Evolutionary conservation across 2,329 filamentous ascomycete species (phyloP).

Genomic region (Colletotrichum incanum): DNA sequence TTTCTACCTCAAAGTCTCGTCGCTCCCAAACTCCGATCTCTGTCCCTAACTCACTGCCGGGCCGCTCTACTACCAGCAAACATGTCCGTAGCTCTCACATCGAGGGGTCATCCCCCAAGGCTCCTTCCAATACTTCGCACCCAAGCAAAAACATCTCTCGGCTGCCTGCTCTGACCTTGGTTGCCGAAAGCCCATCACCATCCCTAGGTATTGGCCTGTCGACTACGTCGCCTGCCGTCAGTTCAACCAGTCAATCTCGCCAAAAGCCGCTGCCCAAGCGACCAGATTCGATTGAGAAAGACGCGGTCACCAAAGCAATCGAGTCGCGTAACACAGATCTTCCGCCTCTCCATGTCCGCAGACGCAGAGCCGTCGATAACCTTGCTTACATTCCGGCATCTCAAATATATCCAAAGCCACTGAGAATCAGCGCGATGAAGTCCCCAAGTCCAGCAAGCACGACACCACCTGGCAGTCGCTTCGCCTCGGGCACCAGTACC

Average conservation of each 20-base stretch:
- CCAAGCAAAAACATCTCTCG: background rate
- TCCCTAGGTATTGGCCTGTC: background rate
- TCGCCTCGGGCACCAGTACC: background rate
- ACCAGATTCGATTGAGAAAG: conserved; percentile 9
- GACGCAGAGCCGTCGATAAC: conserved; percentile 28
- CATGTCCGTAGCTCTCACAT: conserved; percentile 15
- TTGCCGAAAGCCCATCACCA: background rate
- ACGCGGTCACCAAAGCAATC: conserved; percentile 3
- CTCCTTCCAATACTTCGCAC: background rate
- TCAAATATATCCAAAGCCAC: conserved; percentile 32
- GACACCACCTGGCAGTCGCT: background rate
- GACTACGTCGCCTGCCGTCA: conserved; percentile 16
- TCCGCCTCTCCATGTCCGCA: conserved; percentile 26
- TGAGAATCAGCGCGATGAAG: conserved; percentile 33
- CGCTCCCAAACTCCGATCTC: conserved; percentile 11
- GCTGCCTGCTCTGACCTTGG: background rate
- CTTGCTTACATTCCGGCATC: conserved; percentile 24
- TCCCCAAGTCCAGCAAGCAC: conserved; percentile 18
- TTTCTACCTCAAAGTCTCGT: conserved; percentile 16
- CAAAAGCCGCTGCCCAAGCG: conserved; percentile 9
- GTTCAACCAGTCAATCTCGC: background rate
- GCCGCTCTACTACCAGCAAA: conserved; percentile 12
- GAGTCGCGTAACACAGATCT: conserved; percentile 22
- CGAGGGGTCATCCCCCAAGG: background rate
- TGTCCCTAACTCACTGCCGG: background rate